phyloP scores from a whole-genome alignment of 208 protist genomes.

The Trypanosoma theileri region DNA sequence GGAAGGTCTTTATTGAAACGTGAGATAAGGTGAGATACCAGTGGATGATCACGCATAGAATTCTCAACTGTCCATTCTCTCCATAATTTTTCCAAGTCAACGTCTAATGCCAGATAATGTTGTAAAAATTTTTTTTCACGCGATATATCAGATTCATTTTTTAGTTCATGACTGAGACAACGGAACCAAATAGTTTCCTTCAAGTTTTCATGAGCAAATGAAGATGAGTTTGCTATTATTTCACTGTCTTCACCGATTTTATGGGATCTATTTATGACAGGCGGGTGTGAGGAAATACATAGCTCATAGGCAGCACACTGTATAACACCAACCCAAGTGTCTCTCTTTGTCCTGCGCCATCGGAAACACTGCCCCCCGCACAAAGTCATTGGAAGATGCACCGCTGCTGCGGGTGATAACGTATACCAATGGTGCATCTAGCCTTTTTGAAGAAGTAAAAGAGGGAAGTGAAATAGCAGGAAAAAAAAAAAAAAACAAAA shows the following conservation, averaged over 20 bases:
- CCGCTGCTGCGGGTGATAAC: conserved; percentile 32
- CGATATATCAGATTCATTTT: background rate
- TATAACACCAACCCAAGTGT: conserved; percentile 58
- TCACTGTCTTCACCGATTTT: background rate
- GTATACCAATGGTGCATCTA: conserved; percentile 32
- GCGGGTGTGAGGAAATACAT: conserved; percentile 13
- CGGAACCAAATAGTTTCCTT: conserved; percentile 23
- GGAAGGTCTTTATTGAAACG: conserved; percentile 7
- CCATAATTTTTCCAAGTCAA: conserved; percentile 60
- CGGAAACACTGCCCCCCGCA: conserved; percentile 81
- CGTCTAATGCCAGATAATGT: conserved; percentile 67
- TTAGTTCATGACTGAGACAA: conserved; percentile 21
- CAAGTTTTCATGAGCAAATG: background rate
- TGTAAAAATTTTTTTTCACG: conserved; percentile 42
- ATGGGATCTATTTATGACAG: background rate
- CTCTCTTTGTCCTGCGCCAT: conserved; percentile 46
- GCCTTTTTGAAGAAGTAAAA: too few relatives aligned
- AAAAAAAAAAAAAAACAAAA: background rate
- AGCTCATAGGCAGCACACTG: conserved; percentile 50
- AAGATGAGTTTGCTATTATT: conserved; percentile 14
- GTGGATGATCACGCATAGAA: conserved; percentile 44
- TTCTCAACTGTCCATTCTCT: conserved; percentile 52
- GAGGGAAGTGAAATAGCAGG: background rate
- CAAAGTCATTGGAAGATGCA: conserved; percentile 58
- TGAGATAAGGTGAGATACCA: conserved; percentile 38